Conservation (phyloP, 2,329 filamentous ascomycete species). For the Coniochaeta sp. region DNA sequence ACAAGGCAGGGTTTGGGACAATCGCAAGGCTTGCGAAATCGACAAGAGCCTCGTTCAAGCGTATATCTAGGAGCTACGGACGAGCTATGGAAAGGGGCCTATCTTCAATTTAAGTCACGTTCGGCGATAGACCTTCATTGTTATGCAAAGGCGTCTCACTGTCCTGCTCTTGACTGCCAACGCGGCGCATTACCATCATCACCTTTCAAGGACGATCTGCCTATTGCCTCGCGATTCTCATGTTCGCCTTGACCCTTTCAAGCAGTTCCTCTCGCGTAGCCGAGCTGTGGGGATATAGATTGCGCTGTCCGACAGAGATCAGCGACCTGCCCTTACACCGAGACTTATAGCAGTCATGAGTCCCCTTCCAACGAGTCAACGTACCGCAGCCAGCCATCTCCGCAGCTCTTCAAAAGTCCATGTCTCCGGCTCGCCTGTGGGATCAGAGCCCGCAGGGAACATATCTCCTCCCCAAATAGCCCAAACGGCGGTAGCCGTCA, state of each 20-base stretch:
- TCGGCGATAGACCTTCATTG: background rate
- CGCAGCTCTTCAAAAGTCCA: slow-evolving; percentile 79
- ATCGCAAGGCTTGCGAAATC: no score
- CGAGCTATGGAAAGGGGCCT: no score
- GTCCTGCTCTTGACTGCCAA: background rate
- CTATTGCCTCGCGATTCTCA: slow-evolving; percentile 30
- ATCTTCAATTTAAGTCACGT: background rate
- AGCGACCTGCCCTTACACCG: slow-evolving; percentile 4
- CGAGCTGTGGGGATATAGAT: slow-evolving; percentile 33
- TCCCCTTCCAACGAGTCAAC: slow-evolving; percentile 21
- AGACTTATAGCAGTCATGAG: background rate
- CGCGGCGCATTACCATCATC: background rate
- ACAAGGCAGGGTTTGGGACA: no score
- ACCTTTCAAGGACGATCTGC: background rate
- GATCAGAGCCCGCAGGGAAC: slow-evolving; percentile 68
- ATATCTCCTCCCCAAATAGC: slow-evolving; percentile 80
- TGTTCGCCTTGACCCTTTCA: slow-evolving; percentile 37
- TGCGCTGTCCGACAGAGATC: slow-evolving; percentile 26
- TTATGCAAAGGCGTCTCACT: background rate
- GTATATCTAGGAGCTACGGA: background rate
- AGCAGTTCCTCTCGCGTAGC: slow-evolving; percentile 38
- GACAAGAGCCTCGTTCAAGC: background rate
- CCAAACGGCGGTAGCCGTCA: slow-evolving; percentile 76
- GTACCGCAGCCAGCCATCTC: slow-evolving; percentile 73
- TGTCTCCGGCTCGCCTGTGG: slow-evolving; percentile 59